These are phyloP conservation scores for Cadophora malorum DNA, from an alignment of 2,329 filamentous ascomycete genomes.

Conservation along the genomic window DNA sequence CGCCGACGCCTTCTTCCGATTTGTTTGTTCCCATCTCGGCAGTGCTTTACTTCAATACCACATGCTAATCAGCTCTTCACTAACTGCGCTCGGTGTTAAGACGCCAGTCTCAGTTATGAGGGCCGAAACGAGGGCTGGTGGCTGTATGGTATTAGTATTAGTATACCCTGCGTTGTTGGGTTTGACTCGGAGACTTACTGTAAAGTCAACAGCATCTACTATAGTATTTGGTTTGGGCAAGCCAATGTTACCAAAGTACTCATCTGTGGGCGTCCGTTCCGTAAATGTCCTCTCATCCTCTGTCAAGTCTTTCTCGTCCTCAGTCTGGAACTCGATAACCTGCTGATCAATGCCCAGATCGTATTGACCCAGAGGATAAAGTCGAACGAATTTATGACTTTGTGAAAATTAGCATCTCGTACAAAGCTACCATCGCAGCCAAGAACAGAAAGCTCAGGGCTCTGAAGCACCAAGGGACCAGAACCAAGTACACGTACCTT, in stretches of 20 bases:
- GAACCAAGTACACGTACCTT: conserved; percentile 48
- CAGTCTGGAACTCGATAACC: conserved; percentile 74
- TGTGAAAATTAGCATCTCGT: background rate
- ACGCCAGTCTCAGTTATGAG: conserved; percentile 80
- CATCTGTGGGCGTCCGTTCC: conserved; percentile 34
- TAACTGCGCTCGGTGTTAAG: conserved; percentile 72
- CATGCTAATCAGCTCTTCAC: conserved; percentile 67
- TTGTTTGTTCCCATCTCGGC: background rate
- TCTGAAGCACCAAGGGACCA: background rate
- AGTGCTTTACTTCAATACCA: conserved; percentile 22
- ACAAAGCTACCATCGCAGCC: background rate
- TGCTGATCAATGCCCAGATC: conserved; percentile 82
- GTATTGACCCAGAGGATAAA: conserved; percentile 82
- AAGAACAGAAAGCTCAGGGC: background rate
- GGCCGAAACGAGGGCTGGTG: conserved; percentile 71
- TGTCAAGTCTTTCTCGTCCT: conserved; percentile 55
- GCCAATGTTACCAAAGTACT: conserved; percentile 39
- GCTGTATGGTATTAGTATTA: conserved; percentile 52
- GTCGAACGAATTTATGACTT: conserved; percentile 89
- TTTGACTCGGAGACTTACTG: conserved; percentile 53
- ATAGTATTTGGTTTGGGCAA: conserved; percentile 44
- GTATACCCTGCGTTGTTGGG: conserved; percentile 22
- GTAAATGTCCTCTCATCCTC: conserved; percentile 38
- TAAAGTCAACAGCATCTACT: conserved; percentile 70
- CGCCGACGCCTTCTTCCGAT: background rate